These are phyloP conservation scores for Schwanniomyces vanrijiae DNA, from an alignment of 805 yeast genomes.

Conservation along the genomic window DNA sequence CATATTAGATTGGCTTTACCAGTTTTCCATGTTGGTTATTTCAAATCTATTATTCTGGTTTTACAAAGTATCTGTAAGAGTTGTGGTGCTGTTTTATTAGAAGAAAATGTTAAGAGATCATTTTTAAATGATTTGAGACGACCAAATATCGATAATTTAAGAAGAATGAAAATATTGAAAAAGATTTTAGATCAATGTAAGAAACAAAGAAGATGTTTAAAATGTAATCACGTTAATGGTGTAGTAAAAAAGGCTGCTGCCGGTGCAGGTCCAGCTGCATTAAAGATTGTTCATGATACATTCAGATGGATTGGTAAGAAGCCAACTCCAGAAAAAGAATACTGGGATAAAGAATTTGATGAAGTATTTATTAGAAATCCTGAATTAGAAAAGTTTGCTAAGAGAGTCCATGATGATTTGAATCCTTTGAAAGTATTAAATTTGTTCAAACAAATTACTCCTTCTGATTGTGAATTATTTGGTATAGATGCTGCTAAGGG, in stretches of 20 bases:
- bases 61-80: constrained; percentile 88
- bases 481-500: constrained; percentile 87
- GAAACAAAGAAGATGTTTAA: constrained; percentile 86
- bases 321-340: constrained; percentile 75
- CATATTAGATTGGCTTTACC: constrained; percentile 91
- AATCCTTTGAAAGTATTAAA: constrained; percentile 89
- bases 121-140: constrained; percentile 78
- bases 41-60: constrained; percentile 85
- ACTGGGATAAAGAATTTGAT: constrained; percentile 86
- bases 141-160: constrained; percentile 85
- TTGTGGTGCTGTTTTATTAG: constrained; percentile 77
- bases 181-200: constrained; percentile 88
- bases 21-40: constrained; percentile 96
- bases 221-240: constrained; percentile 89
- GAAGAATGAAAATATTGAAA: constrained; percentile 87
- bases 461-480: constrained; percentile 86
- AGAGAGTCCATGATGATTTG: constrained; percentile 87
- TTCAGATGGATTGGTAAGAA: constrained; percentile 95
- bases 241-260: constrained; percentile 95
- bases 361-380: constrained; percentile 75
- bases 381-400: constrained; percentile 83
- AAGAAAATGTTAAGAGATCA: constrained; percentile 66
- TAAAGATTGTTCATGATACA: constrained; percentile 93
- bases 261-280: constrained; percentile 89
- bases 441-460: constrained; percentile 79